Conservation (phyloP, 2,329 filamentous ascomycete genomes). For the Fusarium protoensiforme region DNA sequence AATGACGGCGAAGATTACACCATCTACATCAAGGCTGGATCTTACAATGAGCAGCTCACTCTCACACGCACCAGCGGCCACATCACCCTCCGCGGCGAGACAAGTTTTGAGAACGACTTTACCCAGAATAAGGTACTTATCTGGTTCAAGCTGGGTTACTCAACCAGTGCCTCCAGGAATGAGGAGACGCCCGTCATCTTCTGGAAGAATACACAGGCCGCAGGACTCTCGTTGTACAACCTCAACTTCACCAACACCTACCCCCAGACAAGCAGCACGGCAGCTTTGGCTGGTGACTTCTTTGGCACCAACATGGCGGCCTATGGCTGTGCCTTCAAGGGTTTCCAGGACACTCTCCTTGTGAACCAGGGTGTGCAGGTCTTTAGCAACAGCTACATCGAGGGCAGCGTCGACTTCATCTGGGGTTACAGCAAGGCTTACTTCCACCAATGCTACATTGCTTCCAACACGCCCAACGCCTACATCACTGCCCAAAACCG, state of each 20-base stretch:
- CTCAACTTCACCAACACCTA: slow-evolving; percentile 63
- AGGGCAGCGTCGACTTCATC: slow-evolving; percentile 38
- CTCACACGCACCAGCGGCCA: slow-evolving; percentile 25
- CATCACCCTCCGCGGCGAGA: slow-evolving; percentile 36
- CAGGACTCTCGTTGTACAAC: slow-evolving; percentile 69
- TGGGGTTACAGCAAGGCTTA: slow-evolving; percentile 49
- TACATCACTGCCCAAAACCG: slow-evolving; percentile 49
- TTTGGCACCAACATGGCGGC: slow-evolving; percentile 44
- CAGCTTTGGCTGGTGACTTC: slow-evolving; percentile 52
- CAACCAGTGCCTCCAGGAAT: slow-evolving; percentile 52
- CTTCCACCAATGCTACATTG: slow-evolving; percentile 53
- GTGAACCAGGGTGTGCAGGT: slow-evolving; percentile 59
- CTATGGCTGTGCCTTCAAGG: slow-evolving; percentile 57
- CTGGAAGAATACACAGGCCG: slow-evolving; percentile 54
- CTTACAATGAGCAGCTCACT: slow-evolving; percentile 36
- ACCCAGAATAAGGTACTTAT: slow-evolving; percentile 35
- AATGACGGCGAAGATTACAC: slow-evolving; percentile 36
- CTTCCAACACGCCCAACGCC: slow-evolving; percentile 46
- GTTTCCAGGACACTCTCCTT: slow-evolving; percentile 63
- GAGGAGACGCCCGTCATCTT: slow-evolving; percentile 58
- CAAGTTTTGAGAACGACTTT: slow-evolving; percentile 35
- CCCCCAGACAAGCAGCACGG: slow-evolving; percentile 55
- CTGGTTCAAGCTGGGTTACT: slow-evolving; percentile 32
- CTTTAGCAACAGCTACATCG: slow-evolving; percentile 54
- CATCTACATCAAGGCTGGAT: slow-evolving; percentile 37